Evolutionary conservation across 2,329 filamentous ascomycete genomes (phyloP), one percentile per base, ranked within the genome.

Genomic region (Fusarium zealandicum): DNA sequence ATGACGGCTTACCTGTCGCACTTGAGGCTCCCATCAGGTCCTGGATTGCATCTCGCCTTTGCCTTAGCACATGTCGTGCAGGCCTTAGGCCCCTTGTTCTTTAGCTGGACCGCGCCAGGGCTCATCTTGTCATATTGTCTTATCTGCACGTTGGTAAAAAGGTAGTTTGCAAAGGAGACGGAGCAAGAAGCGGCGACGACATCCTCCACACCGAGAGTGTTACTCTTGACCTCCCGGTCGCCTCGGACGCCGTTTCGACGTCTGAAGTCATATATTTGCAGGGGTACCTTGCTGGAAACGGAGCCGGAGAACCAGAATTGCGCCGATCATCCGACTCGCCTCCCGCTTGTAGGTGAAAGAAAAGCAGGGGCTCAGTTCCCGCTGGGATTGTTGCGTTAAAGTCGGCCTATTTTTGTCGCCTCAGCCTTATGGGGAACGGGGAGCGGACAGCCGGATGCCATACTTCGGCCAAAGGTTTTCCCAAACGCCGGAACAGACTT

Each of bases 1-100:
- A 46, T 49, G 39, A 25, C 37, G 25, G 47, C 73, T 65, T 61
- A 81, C 79, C 80, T 75, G 57, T 82, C 79, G 59, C 80, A 82
- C 48, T 78, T 77, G 47, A 72, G 69, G 28, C 65, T 69, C 6
- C 68, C 72, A 12, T 69, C 66, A 9, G 75, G 74, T 3, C 79
- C 76, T 0, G 77, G 71, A 20, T 80, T 76, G 37, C 80, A 82
- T 61, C 79, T 73, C 25, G 78, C 75, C 64, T 82, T 82, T n/a
- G 80, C 80, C 60, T 76, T 80, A 53, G 80, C 80, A 62, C 80
- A 82, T 2, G 78, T 80, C 2, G 72, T 72, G 62, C 80, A 82
- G 36, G 80, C 80, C 59, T 78, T 76, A 4, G 80, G 79, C 11
- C 79, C 79, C 56, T 76, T 79, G 61, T 69, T 70, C 38, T 66